A percentile compares a stretch with the other conserved stretches of the same genome.
Evolutionary conservation across 2,329 filamentous ascomycete species (phyloP).

Genomic region (Aspergillus clavatus): DNA sequence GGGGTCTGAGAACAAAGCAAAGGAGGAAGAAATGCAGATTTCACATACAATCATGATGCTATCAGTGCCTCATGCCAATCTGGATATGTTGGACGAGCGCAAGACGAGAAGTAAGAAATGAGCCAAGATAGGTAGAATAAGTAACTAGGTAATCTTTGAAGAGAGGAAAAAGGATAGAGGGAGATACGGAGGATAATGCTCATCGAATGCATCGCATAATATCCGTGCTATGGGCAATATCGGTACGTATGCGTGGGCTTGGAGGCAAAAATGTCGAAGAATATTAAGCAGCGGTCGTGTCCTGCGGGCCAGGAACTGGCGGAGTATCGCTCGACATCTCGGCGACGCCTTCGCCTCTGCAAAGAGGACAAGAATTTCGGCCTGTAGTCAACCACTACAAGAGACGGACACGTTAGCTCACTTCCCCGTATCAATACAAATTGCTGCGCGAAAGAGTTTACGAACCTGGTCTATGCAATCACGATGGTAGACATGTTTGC

Average conservation of each 20-base stretch:
- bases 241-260: neutral
- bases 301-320: conserved; percentile 12
- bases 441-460: conserved; percentile 10
- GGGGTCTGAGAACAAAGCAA: too few relatives aligned
- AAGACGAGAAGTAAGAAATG: too few relatives aligned
- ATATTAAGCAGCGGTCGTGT: conserved; percentile 14
- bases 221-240: neutral
- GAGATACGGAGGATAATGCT: neutral
- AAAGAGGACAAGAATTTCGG: conserved; percentile 37
- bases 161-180: too few relatives aligned
- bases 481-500: conserved; percentile 62
- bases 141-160: too few relatives aligned
- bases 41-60: conserved; percentile 14
- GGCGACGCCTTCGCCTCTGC: conserved; percentile 39
- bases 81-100: conserved; percentile 6
- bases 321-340: conserved; percentile 26
- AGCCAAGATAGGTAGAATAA: too few relatives aligned
- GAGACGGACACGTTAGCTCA: conserved; percentile 24
- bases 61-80: conserved; percentile 31
- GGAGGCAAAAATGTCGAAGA: conserved; percentile 4
- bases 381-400: conserved; percentile 61
- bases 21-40: conserved; percentile 17
- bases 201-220: conserved; percentile 1
- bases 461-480: conserved; percentile 66
- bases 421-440: conserved; percentile 2